These are phyloP conservation scores for Hypoxylon lenormandii DNA, from an alignment of 495 filamentous ascomycete species.

Conservation along the genomic window DNA sequence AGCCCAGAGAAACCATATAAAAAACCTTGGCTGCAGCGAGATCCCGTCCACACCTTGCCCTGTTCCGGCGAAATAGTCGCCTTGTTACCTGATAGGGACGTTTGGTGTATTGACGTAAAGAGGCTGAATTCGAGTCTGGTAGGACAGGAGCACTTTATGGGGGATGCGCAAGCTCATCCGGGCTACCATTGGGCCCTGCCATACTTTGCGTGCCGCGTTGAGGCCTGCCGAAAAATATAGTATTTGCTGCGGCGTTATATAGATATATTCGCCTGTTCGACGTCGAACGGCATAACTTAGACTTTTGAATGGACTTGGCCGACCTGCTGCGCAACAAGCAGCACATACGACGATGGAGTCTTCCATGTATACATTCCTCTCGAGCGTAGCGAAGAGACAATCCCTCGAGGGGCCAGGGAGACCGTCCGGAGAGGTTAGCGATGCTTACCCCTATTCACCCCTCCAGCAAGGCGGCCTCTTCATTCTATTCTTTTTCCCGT, in stretches of 20 bases:
- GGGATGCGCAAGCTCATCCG: background rate
- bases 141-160: slow-evolving; percentile 11
- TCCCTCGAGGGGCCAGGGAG: slow-evolving; percentile 31
- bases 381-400: slow-evolving; percentile 25
- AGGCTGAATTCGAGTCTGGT: slow-evolving; percentile 42
- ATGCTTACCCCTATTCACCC: slow-evolving; percentile 46
- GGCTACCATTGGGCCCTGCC: slow-evolving; percentile 9
- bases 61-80: slow-evolving; percentile 4
- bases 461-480: slow-evolving; percentile 48
- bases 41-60: slow-evolving; percentile 16
- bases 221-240: slow-evolving; percentile 22
- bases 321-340: slow-evolving; percentile 5
- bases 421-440: slow-evolving; percentile 26
- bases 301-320: slow-evolving; percentile 9
- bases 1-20: slow-evolving; percentile 20
- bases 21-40: slow-evolving; percentile 41
- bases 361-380: slow-evolving; percentile 35
- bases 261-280: slow-evolving; percentile 31
- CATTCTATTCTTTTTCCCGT: slow-evolving; percentile 49
- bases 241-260: slow-evolving; percentile 31
- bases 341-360: slow-evolving; percentile 34
- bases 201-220: slow-evolving; percentile 11
- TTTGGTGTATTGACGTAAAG: slow-evolving; percentile 30
- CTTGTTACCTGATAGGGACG: slow-evolving; percentile 36
- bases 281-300: slow-evolving; percentile 8